Base-by-base conservation (phyloP, 2,329 filamentous ascomycete species). In the Harringtonia aguacate region DNA sequence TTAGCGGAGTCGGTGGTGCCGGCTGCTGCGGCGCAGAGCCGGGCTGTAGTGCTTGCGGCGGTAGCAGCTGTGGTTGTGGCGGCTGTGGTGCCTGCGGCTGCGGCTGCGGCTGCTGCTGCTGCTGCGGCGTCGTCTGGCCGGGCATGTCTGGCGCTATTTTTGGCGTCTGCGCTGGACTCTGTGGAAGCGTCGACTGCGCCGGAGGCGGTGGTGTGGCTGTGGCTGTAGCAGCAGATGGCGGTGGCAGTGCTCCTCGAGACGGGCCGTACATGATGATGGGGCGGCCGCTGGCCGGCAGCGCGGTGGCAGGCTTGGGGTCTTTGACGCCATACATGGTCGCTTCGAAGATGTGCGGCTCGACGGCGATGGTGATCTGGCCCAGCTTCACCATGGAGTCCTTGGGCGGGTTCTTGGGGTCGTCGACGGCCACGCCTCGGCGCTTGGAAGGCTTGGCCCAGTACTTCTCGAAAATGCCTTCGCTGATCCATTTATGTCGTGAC, bases 331-430 rank as follows among this genome's bases (percentile, higher is more conserved):
- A 88, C 67, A 88, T 76, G 38, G 75, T 81, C 15, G 84, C 84
- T 52, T 88, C 83, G 53, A 92, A 77, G 36, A 84, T 75, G 57
- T 92, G 84, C 36, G 86, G 86, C 59, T 89, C 86, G 47, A 89
- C 78, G 20, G 78, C 82, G 49, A 94, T 78, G 29, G 79, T 79
- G 49, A 85, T 79, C 52, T 75, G 75, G 52, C 86, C 86, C 20
- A 86, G 73, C 59, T 80, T 84, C 50, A 73, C 68, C 79, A 87
- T 86, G 49, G 73, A 79, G 37, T 86, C 75, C 60, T 84, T 79
- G 49, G 79, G 64, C 2, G 80, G 81, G 53, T 85, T 84, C 52
- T 79, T 77, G 7, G 73, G 68, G 41, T 80, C 75, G 53, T 81
- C 79, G 44, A 73, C 71, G 21, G 78, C 60, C 3, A 75, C 73